These are phyloP conservation scores for Pelargonium myrrhifolium DNA, from an alignment of 441 rosid genomes.

Conservation along the genomic window DNA sequence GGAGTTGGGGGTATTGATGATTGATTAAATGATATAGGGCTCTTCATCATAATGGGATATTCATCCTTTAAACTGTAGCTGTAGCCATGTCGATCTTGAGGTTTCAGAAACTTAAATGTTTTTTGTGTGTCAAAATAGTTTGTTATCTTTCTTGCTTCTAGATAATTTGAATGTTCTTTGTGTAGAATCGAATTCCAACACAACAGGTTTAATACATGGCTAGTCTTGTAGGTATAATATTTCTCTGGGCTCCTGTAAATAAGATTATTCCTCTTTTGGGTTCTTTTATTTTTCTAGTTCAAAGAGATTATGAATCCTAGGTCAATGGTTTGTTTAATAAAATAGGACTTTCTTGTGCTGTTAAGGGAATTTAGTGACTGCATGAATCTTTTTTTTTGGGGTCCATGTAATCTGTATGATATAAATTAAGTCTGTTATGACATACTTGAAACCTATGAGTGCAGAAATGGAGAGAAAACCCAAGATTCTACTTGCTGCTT, in stretches of 20 bases:
- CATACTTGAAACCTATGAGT: constrained; percentile 25
- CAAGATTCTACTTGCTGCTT: constrained; percentile 61
- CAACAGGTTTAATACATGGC: background rate
- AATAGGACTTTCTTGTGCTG: background rate
- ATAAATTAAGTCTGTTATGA: constrained; percentile 22
- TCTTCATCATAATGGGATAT: no score
- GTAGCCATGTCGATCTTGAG: no score
- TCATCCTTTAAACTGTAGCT: no score
- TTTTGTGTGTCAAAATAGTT: no score
- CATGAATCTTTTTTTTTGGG: background rate
- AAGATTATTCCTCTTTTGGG: no score
- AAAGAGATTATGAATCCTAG: background rate
- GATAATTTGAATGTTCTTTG: background rate
- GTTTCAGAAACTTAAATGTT: no score
- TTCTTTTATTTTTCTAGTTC: background rate
- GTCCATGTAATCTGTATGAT: background rate
- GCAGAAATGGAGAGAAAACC: constrained; percentile 26
- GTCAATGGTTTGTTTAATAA: background rate
- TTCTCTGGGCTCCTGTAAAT: background rate
- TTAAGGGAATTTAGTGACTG: background rate
- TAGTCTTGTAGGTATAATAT: no score
- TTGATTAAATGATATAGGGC: background rate
- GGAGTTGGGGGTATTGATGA: background rate
- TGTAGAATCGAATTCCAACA: background rate
- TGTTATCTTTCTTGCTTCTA: no score